These are phyloP conservation scores for Meredithiella fracta DNA, from an alignment of 2,329 filamentous ascomycete species.

Conservation along the genomic window DNA sequence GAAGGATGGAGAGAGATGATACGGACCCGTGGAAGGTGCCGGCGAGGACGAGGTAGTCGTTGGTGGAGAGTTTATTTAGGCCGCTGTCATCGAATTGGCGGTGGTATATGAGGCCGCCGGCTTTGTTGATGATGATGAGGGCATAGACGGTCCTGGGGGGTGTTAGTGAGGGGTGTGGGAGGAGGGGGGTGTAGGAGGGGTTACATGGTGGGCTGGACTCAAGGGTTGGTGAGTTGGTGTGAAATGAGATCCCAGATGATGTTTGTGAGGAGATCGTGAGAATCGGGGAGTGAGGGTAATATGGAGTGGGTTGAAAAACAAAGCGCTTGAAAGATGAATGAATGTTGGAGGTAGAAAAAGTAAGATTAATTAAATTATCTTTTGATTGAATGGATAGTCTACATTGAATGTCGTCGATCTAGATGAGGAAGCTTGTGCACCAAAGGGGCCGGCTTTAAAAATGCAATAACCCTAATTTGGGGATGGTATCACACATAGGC, in stretches of 20 bases:
- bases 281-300: neutral
- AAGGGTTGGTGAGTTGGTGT: neutral
- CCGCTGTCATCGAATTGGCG: conserved; percentile 76
- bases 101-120: conserved; percentile 90
- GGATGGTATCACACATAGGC: no score
- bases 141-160: conserved; percentile 70
- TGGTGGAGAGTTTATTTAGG: conserved; percentile 76
- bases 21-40: conserved; percentile 87
- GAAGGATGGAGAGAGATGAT: neutral
- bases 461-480: neutral
- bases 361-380: neutral
- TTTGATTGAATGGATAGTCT: neutral
- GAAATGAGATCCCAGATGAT: neutral
- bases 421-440: neutral
- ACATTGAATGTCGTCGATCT: neutral
- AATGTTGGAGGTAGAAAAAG: neutral
- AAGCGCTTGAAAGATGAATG: neutral
- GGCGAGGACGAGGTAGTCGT: conserved; percentile 91
- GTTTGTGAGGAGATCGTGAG: neutral
- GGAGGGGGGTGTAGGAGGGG: neutral
- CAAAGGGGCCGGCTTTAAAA: neutral
- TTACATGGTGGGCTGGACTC: neutral
- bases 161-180: neutral
- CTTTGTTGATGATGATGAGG: conserved; percentile 97
- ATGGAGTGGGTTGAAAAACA: neutral